Base-by-base conservation (phyloP, 129 eudicot species). In the Pseudognaphalium luteoalbum region DNA sequence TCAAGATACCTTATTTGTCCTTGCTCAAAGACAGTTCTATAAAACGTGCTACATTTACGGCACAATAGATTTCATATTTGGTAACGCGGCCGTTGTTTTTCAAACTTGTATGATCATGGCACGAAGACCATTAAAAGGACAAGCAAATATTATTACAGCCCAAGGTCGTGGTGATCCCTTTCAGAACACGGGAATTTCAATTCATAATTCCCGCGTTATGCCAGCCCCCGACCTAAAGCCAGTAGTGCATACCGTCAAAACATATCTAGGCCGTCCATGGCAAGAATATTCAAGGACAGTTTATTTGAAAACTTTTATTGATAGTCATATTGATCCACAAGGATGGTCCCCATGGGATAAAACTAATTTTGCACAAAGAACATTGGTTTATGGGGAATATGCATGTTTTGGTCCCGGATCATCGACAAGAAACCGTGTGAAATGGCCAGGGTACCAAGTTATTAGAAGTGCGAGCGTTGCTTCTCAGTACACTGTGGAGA, bases 181-280 rank as follows among this genome's bases (percentile, higher is more conserved):
- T 68, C 86, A 90, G 8, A 81, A 82, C 80, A 85, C 96, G 0
- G 92, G 92, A 21, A 87, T 87, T 32, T 83, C 91, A 1, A 85
- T 90, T 74, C 89, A 85, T 4, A 83, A 87, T 66, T 81, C 82
- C 9, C 86, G 85, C 57, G 63, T 90, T 61, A 74, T 76, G 84
- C 88, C 96, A 6, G 84, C 89, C 25, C 76, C 90, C 0, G 96
- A 90, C 66, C 70, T 90, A 5, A 62, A 2, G 56, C 89, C 96
- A 0, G 92, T 76, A 21, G 47, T 83, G 19, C 28, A 78, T 2
- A 16, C 84, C 3, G 82, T 85, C 34, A 62, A 56, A 6, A 76
- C 90, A 0, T 90, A 70, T 56, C 33, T 90, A 58, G 96, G 93
- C 0, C 85, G 92, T 7, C 96, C 96, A 0, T 90, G 93, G 96